Evolutionary conservation across 2,329 filamentous ascomycete genomes (phyloP), one percentile per base, ranked within the genome.

Genomic region (Escovopsis sp.): DNA sequence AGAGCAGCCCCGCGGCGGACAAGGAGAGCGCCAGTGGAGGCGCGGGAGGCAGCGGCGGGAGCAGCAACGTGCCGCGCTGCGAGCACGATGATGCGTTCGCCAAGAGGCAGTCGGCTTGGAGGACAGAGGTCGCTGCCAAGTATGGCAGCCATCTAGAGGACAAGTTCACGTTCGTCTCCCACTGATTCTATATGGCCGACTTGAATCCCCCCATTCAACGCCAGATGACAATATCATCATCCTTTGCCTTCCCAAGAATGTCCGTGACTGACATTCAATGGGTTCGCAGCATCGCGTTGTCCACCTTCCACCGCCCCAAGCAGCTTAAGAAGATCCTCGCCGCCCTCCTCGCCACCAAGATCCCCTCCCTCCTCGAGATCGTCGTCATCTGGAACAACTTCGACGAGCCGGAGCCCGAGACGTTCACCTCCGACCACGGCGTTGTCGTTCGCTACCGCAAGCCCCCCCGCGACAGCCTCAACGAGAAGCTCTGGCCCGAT

Each of bases 301-400:
- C 53, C 23, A 60, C 57, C 0, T 58, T 54, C 31, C 49, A 45
- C 12, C 52, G 57, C n/a, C 53, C 55, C 11, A 48, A 52, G 29
- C 51, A 57, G 34, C 50, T 60, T 7, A 46, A 52, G 30, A 35
- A 44, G 18, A 57, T 54, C 1, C 45, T 60, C 1, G 28, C 39
- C 3, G 36, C 37, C 0, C 45, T 60, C 14, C 42, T 57, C 5
- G 34, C 27, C 12, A 40, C 48, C 14, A 35, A 51, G 5, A 51
- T 60, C 4, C 55, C 56, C 10, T 60, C 57, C 1, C 52, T 60
- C 4, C 43, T 43, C 12, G 57, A 60, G 34, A 43, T 60, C n/a
- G 53, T 58, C 28, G 30, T 60, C 13, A 45, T 60, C 23, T 60
- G 57, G 57, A 58, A 58, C 37, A 49, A 60, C 27, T 38, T 54